Conservation (phyloP, 129 eudicot genomes). For the Heracleum sosnowskyi region DNA sequence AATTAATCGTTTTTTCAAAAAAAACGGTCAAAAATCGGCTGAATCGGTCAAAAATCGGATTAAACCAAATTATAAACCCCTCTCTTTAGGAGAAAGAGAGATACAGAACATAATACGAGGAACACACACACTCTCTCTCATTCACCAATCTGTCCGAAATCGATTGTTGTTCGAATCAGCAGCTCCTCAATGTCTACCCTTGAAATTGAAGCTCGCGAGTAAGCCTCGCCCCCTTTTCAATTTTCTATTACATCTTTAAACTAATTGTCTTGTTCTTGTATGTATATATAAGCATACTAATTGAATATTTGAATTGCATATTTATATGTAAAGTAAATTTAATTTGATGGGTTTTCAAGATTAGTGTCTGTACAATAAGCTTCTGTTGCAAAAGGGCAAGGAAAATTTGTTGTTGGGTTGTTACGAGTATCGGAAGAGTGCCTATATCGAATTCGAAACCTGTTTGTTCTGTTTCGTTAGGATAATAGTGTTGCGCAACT, state of each 20-base stretch:
- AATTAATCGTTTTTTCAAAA: too few relatives aligned
- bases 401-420: neutral
- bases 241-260: neutral
- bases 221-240: slow-evolving; percentile 21
- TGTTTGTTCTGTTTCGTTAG: neutral
- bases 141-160: neutral
- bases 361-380: neutral
- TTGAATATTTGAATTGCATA: too few relatives aligned
- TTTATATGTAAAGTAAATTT: neutral
- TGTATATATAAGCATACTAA: too few relatives aligned
- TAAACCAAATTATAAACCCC: too few relatives aligned
- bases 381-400: neutral
- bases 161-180: neutral
- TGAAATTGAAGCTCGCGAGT: slow-evolving; percentile 99
- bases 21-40: too few relatives aligned
- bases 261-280: neutral
- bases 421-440: too few relatives aligned
- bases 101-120: too few relatives aligned
- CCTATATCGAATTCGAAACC: neutral
- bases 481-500: neutral
- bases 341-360: neutral
- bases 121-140: too few relatives aligned
- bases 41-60: too few relatives aligned
- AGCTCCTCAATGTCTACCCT: slow-evolving; percentile 55
- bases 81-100: too few relatives aligned